Evolutionary conservation across 257 asterid species (phyloP).

Genomic region (Solanum bulbocastanum): DNA sequence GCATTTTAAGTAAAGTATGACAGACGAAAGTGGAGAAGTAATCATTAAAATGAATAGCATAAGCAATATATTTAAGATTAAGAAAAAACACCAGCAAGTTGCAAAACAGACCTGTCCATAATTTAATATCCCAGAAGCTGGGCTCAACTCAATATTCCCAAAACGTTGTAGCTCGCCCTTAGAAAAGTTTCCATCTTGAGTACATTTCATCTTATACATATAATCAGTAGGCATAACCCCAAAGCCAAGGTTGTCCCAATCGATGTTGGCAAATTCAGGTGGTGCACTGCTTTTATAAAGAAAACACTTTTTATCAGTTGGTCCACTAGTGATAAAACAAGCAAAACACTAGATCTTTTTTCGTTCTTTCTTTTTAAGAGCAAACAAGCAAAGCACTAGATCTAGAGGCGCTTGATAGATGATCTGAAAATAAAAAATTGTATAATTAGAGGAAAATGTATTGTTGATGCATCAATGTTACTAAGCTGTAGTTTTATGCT

Average conservation of each 20-base stretch:
- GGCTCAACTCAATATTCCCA: conserved; percentile 94
- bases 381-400: background rate
- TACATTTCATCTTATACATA: conserved; percentile 82
- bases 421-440: background rate
- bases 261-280: conserved; percentile 53
- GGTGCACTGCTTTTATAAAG: conserved; percentile 36
- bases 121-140: conserved; percentile 81
- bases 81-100: background rate
- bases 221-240: conserved; percentile 69
- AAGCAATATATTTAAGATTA: background rate
- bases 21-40: background rate
- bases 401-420: background rate
- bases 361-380: background rate
- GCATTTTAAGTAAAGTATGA: background rate
- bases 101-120: conserved; percentile 80
- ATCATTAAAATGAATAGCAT: background rate
- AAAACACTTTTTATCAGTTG: background rate
- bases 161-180: conserved; percentile 71
- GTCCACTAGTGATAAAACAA: background rate
- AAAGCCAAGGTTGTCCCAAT: conserved; percentile 93
- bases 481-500: background rate
- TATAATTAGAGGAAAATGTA: background rate
- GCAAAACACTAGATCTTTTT: background rate
- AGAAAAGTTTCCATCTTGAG: conserved; percentile 53
- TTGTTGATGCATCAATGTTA: background rate